Percentiles rank a stretch among this genome's conserved stretches.
These are phyloP conservation scores for Herpotrichia juniperi DNA, from an alignment of 2,329 filamentous ascomycete genomes.

Conservation along the genomic window DNA sequence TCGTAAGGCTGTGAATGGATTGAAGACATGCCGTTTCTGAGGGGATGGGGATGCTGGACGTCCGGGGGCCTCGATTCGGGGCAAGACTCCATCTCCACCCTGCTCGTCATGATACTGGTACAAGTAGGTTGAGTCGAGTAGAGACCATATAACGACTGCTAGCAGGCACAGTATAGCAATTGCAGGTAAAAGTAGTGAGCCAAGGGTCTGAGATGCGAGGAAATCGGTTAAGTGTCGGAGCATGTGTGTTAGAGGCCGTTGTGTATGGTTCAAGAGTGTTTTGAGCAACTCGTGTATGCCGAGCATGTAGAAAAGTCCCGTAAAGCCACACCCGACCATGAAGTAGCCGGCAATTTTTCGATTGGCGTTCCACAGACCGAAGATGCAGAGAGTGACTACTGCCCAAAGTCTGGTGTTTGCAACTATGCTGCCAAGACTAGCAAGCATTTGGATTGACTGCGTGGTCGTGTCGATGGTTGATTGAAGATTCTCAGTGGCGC, in stretches of 20 bases:
- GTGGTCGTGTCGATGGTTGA: constrained; percentile 8
- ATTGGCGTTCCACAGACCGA: constrained; percentile 12
- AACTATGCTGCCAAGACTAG: constrained; percentile 3
- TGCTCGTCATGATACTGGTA: constrained; percentile 10
- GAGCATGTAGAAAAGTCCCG: background rate
- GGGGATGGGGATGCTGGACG: constrained; percentile 1
- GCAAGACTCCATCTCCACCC: constrained; percentile 11
- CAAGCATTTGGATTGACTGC: constrained; percentile 6
- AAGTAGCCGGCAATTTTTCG: constrained; percentile 7
- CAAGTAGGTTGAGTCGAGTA: constrained; percentile 6
- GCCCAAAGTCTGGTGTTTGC: background rate
- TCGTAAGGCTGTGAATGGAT: background rate
- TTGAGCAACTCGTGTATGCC: background rate
- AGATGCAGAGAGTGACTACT: constrained; percentile 2
- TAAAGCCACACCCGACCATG: constrained; percentile 1
- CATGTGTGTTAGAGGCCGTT: background rate
- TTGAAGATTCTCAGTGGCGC: constrained; percentile 4
- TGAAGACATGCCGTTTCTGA: constrained; percentile 2
- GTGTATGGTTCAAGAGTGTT: background rate
- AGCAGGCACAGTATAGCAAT: constrained; percentile 1
- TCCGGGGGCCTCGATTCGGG: constrained; percentile 11
- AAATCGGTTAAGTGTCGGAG: background rate
- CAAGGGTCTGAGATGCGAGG: background rate
- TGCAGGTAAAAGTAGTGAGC: background rate
- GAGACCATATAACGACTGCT: background rate